A percentile compares a stretch with the other conserved stretches of the same genome.
These are phyloP conservation scores for Phytophthora citricola DNA, from an alignment of 352 stramenopile genomes.

Conservation along the genomic window DNA sequence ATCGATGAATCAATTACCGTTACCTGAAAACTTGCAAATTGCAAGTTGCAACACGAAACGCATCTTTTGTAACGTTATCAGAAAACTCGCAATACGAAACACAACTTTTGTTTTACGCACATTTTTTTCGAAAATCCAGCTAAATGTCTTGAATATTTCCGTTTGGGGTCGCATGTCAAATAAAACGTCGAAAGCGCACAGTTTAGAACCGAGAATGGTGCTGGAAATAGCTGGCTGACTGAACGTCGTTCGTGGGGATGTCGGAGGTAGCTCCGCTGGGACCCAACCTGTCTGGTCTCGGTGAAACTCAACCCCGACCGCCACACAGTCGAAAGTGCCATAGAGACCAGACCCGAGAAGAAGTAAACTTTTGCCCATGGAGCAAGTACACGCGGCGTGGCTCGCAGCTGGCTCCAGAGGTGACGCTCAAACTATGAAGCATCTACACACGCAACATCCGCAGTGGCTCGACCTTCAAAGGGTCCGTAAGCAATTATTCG, in stretches of 20 bases:
- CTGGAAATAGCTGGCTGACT: constrained; percentile 3
- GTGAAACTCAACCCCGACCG: neutral
- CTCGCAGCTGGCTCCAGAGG: constrained; percentile 17
- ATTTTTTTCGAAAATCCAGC: no score
- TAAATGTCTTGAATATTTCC: no score
- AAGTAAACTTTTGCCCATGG: neutral
- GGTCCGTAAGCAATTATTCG: neutral
- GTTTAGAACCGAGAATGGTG: neutral
- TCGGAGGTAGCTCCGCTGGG: neutral
- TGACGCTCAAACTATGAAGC: constrained; percentile 18
- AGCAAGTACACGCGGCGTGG: constrained; percentile 24
- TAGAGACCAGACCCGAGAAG: constrained; percentile 1
- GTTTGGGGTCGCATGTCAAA: no score
- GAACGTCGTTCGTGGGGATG: neutral
- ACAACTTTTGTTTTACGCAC: no score
- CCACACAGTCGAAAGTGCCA: constrained; percentile 14
- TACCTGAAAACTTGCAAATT: no score
- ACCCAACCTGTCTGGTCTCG: neutral
- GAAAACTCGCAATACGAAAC: no score
- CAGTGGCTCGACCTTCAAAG: constrained; percentile 28
- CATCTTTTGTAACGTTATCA: no score
- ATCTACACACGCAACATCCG: constrained; percentile 13
- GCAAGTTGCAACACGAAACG: no score
- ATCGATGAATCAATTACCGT: no score
- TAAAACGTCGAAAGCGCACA: no score